These are phyloP conservation scores for Cladophialophora chaetospira DNA, from an alignment of 2,329 filamentous ascomycete species.

Conservation along the genomic window DNA sequence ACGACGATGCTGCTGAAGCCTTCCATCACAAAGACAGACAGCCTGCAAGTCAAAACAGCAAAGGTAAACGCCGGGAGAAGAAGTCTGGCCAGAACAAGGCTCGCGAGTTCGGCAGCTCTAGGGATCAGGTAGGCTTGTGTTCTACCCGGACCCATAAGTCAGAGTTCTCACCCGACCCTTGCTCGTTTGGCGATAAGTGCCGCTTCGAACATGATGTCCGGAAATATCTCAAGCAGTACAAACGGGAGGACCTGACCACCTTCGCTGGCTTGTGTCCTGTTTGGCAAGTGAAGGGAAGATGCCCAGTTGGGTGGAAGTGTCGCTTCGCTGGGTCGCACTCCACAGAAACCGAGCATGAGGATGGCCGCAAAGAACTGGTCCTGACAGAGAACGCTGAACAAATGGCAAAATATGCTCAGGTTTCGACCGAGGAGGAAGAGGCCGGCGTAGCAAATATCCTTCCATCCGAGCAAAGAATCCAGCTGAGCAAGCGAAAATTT, in stretches of 20 bases:
- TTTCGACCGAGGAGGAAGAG: conserved; percentile 42
- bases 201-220: conserved; percentile 81
- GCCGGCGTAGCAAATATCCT: conserved; percentile 76
- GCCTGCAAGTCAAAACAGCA: conserved; percentile 42
- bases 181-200: conserved; percentile 78
- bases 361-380: conserved; percentile 80
- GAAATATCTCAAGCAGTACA: conserved; percentile 79
- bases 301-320: conserved; percentile 89
- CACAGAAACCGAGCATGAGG: conserved; percentile 72
- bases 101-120: conserved; percentile 76
- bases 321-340: conserved; percentile 88
- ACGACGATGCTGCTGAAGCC: conserved; percentile 63
- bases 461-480: conserved; percentile 68
- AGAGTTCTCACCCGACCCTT: conserved; percentile 78
- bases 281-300: conserved; percentile 74
- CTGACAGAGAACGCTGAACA: conserved; percentile 58
- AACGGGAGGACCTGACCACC: conserved; percentile 74
- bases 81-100: conserved; percentile 78
- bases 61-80: conserved; percentile 60
- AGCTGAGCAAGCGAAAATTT: conserved; percentile 71
- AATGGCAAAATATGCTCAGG: conserved; percentile 25
- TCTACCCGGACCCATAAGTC: conserved; percentile 68
- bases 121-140: conserved; percentile 77
- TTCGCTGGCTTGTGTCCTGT: conserved; percentile 80
- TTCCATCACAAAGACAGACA: conserved; percentile 48